Base-by-base conservation (phyloP, 768 basidiomycete species). In the Hypholoma fasciculare region DNA sequence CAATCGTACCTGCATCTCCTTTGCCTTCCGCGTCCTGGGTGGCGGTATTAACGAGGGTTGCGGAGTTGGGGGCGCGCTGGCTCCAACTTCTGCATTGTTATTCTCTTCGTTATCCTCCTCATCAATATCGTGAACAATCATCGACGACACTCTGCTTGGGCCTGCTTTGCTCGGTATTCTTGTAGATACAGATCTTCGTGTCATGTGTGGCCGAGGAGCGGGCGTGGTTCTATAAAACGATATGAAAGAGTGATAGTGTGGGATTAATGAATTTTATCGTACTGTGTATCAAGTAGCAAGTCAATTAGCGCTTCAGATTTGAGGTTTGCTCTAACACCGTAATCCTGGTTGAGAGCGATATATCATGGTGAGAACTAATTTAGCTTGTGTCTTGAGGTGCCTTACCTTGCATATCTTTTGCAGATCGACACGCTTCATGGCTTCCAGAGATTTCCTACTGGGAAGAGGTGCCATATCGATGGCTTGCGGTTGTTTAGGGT, bases 241-340 rank as follows among this genome's bases (percentile, higher is more conserved):
- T 26, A n/a, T 11, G 34, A 51, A 42, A 9, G 12, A 11, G 13
- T 27, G n/a, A 16, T 17, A 17, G 17, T 17, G 19, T 9, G 39
- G 12, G 17, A 34, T 23, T n/a, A 1, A 49, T 30, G 23, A 11
- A 55, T 23, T 20, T 17, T 50, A 49, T 69, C 75, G 52, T 62
- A 82, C 81, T 78, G 78, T 52, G 78, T 81, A 63, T 87, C 83
- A 13, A 90, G 74, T 26, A 93, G 74, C 16, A 90, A 77, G 67
- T 91, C 87, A 65, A 93, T 90, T 61, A 93, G 76, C 48, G 84
- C 86, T 65, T 91, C 89, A 20, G 88, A 83, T 76, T 90, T 92
- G 67, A 92, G 81, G 72, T 92, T 92, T 46, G 91, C 91, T 72
- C 83, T 89, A 60, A 93, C 83, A 57, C 90, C 89, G 67, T 87